These are phyloP conservation scores for Podospora anserina DNA, from an alignment of 495 filamentous ascomycete species.

Conservation along the genomic window DNA sequence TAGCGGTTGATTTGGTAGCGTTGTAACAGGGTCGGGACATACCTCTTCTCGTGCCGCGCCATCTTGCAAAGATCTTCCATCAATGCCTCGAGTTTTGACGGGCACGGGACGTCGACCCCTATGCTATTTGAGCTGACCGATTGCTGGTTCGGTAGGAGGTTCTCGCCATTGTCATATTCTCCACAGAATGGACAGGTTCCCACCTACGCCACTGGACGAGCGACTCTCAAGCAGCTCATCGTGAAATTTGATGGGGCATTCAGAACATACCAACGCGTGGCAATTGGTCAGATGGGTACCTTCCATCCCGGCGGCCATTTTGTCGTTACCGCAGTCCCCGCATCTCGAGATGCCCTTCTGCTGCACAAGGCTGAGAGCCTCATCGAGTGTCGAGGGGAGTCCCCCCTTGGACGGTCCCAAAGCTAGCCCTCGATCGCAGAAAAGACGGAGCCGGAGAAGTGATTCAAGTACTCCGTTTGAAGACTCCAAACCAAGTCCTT, in stretches of 20 bases:
- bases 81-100: neutral
- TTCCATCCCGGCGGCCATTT: neutral
- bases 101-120: neutral
- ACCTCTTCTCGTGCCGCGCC: conserved; percentile 4
- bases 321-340: conserved; percentile 9
- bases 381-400: conserved; percentile 6
- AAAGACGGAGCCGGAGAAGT: conserved; percentile 12
- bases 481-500: too few relatives aligned
- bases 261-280: neutral
- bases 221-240: neutral
- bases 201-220: neutral
- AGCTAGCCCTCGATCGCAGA: conserved; percentile 15
- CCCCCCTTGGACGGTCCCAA: neutral
- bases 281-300: conserved; percentile 3
- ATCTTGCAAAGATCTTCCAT: neutral
- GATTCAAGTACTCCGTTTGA: neutral
- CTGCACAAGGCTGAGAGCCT: conserved; percentile 27
- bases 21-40: neutral
- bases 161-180: neutral
- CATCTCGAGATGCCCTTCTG: conserved; percentile 10
- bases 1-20: neutral
- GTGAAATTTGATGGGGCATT: neutral
- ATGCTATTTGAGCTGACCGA: too few relatives aligned
- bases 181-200: neutral
- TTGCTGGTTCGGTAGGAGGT: neutral